Conservation (phyloP, 768 basidiomycete species). For the Trametes cinnabarina region DNA sequence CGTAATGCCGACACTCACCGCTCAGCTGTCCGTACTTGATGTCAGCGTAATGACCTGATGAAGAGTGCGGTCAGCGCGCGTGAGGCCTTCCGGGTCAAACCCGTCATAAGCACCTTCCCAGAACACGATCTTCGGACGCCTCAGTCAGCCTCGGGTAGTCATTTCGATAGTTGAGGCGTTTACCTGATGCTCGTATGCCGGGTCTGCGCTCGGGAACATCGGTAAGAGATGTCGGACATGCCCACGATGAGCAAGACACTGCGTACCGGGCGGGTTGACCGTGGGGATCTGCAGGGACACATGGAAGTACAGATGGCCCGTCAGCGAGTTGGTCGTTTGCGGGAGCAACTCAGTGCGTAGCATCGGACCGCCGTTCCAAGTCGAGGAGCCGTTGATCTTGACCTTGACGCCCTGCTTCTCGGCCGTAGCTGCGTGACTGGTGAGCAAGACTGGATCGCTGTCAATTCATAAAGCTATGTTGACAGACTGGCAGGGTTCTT, state of each 20-base stretch:
- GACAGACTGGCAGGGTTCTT: slow-evolving; percentile 31
- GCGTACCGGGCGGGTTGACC: slow-evolving; percentile 21
- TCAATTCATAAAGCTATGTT: not conserved
- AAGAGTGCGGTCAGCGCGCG: too few species aligned
- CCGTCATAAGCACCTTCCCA: too few species aligned
- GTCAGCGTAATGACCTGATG: slow-evolving; percentile 21
- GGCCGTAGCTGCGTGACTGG: slow-evolving; percentile 19
- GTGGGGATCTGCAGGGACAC: slow-evolving; percentile 25
- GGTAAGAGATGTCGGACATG: not conserved
- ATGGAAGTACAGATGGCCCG: slow-evolving; percentile 23
- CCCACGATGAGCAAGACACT: not conserved
- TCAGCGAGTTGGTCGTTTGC: slow-evolving; percentile 31
- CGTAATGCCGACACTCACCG: slow-evolving; percentile 4
- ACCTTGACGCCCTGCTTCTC: slow-evolving; percentile 34
- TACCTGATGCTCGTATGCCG: slow-evolving; percentile 24
- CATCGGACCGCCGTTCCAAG: slow-evolving; percentile 34
- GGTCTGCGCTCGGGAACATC: slow-evolving; percentile 7
- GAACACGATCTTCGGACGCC: slow-evolving; percentile 20
- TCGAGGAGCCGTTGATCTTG: slow-evolving; percentile 26
- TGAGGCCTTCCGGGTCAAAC: too few species aligned
- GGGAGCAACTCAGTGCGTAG: slow-evolving; percentile 34
- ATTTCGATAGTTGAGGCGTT: not conserved
- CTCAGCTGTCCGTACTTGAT: slow-evolving; percentile 24
- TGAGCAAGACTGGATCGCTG: not conserved
- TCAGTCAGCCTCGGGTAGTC: not conserved